Evolutionary conservation across 2,329 filamentous ascomycete genomes (phyloP), one percentile per base, ranked within the genome.

Genomic region (Aspergillus quadrilineatus): DNA sequence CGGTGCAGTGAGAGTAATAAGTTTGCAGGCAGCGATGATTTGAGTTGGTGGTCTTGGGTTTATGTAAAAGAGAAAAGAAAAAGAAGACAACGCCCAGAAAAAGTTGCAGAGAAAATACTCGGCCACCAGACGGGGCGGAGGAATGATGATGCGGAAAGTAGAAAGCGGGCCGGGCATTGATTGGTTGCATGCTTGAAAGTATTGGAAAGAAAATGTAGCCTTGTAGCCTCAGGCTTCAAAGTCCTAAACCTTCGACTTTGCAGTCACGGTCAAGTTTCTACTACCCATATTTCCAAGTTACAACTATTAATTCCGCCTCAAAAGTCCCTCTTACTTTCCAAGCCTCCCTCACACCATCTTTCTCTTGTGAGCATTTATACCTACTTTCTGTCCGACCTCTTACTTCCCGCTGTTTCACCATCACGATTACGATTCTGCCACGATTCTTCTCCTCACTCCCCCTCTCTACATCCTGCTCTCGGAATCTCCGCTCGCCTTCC

Each of bases 31-130:
- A 84, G 80, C 82, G 83, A 86, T 85, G 83, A 87, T 89, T 88
- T 88, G 85, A 88, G 82, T 85, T 81, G 81, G 82, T 85, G 85
- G 86, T 88, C 85, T 83, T 81, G 77, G 74, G 73, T 74, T 75
- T 76, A 22, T 22, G 68, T 67, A 69, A 71, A 69, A 70, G 68
- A 64, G 60, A 57, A 58, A 67, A 64, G 59, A 57, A 50, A 53
- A 46, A 51, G 61, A 53, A 58, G 56, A 60, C 55, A 46, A 57
- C 37, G 60, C 54, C 44, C 57, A 46, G 58, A 62, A 65, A 58
- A 62, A 60, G 45, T 59, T 37, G 43, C 34, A 44, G 56, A 61
- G 59, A 48, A 60, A 54, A 51, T 50, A 61, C 50, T 58, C 56
- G 62, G 50, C 49, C 55, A 44, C 42, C 59, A 7, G 28, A 30